Base-by-base conservation (phyloP, 345 rosid species). In the Salix suchowensis region DNA sequence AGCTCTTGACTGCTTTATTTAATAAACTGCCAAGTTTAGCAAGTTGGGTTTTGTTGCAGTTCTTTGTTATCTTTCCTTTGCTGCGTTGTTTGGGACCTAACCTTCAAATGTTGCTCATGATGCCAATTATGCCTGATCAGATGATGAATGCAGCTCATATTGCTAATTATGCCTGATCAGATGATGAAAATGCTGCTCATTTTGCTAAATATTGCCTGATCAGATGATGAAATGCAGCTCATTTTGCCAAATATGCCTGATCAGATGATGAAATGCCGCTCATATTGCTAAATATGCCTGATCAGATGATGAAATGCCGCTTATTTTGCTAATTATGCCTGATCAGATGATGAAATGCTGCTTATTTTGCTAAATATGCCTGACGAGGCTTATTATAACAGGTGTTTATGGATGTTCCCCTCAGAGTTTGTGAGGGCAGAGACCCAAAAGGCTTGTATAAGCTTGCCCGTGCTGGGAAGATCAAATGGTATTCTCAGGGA, bases 321-420 rank as follows among this genome's bases (percentile, higher is more conserved):
- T 39, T 7, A 15, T 73, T 10, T 40, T 55, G 50, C 42, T 61
- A 10, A 21, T 0, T 7, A 11, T 71, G 74, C 28, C 9, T 0
- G n/a, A 42, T 42, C n/a, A 1, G 32, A 28, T 18, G 6, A 4
- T 19, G 15, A 15, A 32, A 7, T 18, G 36, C 3, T 73, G 8
- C 24, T 39, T 4, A 24, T 73, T 16, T 40, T 58, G 50, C 42
- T 61, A 10, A 12, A 0, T 7, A 18, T 73, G 68, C 9, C 44
- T 72, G 24, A 72, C 36, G 37, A 13, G 36, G 15, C 19, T 48
- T 70, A 1, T 34, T 52, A 9, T 34, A 2, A 72, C 69, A 82
- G 84, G 84, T 81, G 13, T 81, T 77, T 52, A 81, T 81, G 84
- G 84, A 81, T 74, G 81, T 81, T 36, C 78, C 84, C 2, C 81